Evolutionary conservation across 1,284 basidiomycete genomes (phyloP).

Genomic region (Fomitopsis palustris): DNA sequence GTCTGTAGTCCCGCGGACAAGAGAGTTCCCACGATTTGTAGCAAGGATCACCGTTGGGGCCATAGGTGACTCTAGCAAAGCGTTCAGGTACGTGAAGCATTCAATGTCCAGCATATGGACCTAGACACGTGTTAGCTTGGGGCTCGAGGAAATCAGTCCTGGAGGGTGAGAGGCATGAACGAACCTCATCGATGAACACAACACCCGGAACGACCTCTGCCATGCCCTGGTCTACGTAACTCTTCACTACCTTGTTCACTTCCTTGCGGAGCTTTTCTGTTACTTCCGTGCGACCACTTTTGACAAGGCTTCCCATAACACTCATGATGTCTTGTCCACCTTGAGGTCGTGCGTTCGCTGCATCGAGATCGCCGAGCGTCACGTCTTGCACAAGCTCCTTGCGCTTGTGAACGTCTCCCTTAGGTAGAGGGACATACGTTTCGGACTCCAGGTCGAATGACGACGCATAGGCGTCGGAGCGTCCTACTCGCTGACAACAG

Average conservation of each 20-base stretch:
- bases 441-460: conserved; percentile 98
- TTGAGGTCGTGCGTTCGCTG: conserved; percentile 94
- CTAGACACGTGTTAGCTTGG: conserved; percentile 36
- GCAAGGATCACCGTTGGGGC: conserved; percentile 97
- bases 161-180: background rate
- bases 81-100: conserved; percentile 98
- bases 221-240: conserved; percentile 97
- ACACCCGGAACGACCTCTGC: conserved; percentile 98
- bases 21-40: conserved; percentile 90
- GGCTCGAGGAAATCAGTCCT: too few relatives aligned
- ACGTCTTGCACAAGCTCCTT: conserved; percentile 99
- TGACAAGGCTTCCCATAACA: conserved; percentile 96
- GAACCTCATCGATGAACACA: conserved; percentile 96
- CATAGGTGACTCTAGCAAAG: conserved; percentile 93
- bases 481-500: conserved; percentile 75
- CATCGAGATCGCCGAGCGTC: conserved; percentile 94
- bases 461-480: conserved; percentile 98
- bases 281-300: conserved; percentile 91
- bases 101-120: conserved; percentile 99
- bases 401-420: conserved; percentile 96
- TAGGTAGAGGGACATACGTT: conserved; percentile 96
- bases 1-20: conserved; percentile 91
- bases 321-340: conserved; percentile 98
- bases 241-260: conserved; percentile 98
- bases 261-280: conserved; percentile 95